Evolutionary conservation across 148 eudicot species (phyloP), one percentile per base, ranked within the genome.

Genomic region (Arbutus unedo): DNA sequence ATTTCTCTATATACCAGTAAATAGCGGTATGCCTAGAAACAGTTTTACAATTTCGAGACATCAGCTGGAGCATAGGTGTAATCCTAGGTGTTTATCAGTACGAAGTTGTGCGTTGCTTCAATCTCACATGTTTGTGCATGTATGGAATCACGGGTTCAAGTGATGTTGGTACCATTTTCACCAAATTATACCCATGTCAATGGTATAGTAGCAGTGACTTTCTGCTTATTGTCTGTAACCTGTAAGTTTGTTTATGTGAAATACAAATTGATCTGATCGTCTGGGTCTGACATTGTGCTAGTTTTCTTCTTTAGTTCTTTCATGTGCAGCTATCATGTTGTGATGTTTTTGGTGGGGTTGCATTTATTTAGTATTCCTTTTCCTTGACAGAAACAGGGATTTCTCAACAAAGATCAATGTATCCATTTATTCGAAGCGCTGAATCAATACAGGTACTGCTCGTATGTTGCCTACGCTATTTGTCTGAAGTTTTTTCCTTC

Each of bases 341-440:
- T 80, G 54, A 31, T 67, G 68, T 31, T 21, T 76, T 31, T 53
- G 8, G 10, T 77, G 2, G 2, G 53, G 64, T 56, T 60, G 76
- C 38, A 71, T 82, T 75, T 74, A 43, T 31, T 8, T 41, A n/a
- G 21, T 73, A 45, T 79, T 76, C 18, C 85, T 49, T 78, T 83
- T 83, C 18, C 38, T 60, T 73, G 60, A 70, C 90, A 93, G 96
- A 75, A 87, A 72, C 82, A 45, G 86, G 93, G 90, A 82, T 88
- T 59, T 88, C 89, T 97, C 25, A 16, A 97, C 89, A 89, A 93
- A 81, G 87, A 88, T 2, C 98, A 97, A 79, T 97, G 97, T 78
- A 85, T 89, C 57, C 84, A 53, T 47, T 87, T 97, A 81, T 97
- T 97, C 84, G 96, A 91, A 67, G 99, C 95, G 85, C 90, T 97